Conservation (phyloP, 2,329 filamentous ascomycete species). For the Sporothrix inflata region DNA sequence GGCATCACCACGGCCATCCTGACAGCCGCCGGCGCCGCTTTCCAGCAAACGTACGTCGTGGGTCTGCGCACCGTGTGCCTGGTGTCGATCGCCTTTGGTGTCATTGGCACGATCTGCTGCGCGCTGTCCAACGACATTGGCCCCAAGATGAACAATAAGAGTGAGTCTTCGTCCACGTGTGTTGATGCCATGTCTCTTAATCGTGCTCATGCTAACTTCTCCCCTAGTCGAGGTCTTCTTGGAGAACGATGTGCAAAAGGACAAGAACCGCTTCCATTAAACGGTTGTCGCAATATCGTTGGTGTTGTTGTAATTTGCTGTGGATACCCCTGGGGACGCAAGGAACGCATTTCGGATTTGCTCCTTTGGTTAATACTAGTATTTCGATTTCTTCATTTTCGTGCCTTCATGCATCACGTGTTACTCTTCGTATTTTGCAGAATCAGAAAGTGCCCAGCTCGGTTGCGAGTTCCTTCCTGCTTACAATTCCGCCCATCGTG, state of each 20-base stretch:
- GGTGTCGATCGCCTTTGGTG: conserved; percentile 38
- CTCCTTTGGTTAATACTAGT: background rate
- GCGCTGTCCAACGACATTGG: conserved; percentile 40
- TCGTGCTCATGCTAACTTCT: background rate
- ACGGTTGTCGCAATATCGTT: background rate
- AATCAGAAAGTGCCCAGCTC: background rate
- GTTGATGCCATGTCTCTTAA: background rate
- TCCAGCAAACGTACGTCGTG: conserved; percentile 40
- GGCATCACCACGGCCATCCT: conserved; percentile 37
- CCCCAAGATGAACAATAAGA: conserved; percentile 43
- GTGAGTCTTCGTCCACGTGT: background rate
- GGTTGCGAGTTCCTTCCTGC: background rate
- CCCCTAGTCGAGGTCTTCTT: conserved; percentile 39
- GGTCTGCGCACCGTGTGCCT: conserved; percentile 36
- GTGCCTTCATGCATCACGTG: background rate
- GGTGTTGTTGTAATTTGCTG: background rate
- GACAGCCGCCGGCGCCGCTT: conserved; percentile 38
- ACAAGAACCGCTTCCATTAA: conserved; percentile 39
- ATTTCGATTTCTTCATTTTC: background rate
- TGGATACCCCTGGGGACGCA: background rate
- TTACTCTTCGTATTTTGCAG: background rate
- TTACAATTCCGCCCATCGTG: background rate
- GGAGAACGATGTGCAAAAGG: conserved; percentile 40
- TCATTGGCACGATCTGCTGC: conserved; percentile 39
- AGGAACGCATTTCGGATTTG: background rate